A percentile compares a stretch with the other conserved stretches of the same genome.
Conservation (phyloP, 2,329 filamentous ascomycete genomes). For the Verticillium tricorpus region DNA sequence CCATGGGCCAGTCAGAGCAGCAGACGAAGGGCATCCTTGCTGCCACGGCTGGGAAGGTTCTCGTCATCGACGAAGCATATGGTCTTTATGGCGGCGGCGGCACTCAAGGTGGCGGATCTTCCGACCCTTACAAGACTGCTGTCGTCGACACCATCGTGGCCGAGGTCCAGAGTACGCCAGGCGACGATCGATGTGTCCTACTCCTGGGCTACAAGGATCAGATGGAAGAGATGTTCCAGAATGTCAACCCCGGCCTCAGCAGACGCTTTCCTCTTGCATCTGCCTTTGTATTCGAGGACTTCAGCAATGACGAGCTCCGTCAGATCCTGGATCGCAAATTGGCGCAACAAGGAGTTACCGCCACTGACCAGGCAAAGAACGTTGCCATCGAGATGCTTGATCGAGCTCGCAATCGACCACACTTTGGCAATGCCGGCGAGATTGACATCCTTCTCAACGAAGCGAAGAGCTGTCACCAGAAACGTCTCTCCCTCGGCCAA, state of each 20-base stretch:
- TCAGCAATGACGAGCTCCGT: constrained; percentile 51
- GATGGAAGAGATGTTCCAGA: constrained; percentile 70
- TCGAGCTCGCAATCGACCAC: constrained; percentile 55
- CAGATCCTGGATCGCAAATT: constrained; percentile 62
- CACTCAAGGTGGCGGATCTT: constrained; percentile 10
- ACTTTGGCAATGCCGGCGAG: constrained; percentile 71
- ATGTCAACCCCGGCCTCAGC: constrained; percentile 65
- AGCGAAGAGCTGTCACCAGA: constrained; percentile 35
- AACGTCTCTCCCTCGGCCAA: constrained; percentile 3
- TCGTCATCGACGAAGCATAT: constrained; percentile 80
- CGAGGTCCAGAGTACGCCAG: constrained; percentile 64
- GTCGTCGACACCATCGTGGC: constrained; percentile 72
- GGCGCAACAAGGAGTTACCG: constrained; percentile 46
- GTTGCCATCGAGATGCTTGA: constrained; percentile 57
- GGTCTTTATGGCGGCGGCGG: constrained; percentile 46
- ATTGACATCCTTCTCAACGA: constrained; percentile 56
- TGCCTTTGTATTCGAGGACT: constrained; percentile 68
- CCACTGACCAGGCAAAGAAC: constrained; percentile 44
- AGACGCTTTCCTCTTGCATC: constrained; percentile 60
- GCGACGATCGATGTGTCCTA: constrained; percentile 69
- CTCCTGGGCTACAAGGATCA: constrained; percentile 66
- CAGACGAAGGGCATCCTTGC: constrained; percentile 69
- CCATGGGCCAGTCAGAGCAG: constrained; percentile 62
- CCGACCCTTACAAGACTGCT: constrained; percentile 50
- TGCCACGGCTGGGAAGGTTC: constrained; percentile 63